These are phyloP conservation scores for Talaromyces sp. DNA, from an alignment of 2,329 filamentous ascomycete species.

Conservation along the genomic window DNA sequence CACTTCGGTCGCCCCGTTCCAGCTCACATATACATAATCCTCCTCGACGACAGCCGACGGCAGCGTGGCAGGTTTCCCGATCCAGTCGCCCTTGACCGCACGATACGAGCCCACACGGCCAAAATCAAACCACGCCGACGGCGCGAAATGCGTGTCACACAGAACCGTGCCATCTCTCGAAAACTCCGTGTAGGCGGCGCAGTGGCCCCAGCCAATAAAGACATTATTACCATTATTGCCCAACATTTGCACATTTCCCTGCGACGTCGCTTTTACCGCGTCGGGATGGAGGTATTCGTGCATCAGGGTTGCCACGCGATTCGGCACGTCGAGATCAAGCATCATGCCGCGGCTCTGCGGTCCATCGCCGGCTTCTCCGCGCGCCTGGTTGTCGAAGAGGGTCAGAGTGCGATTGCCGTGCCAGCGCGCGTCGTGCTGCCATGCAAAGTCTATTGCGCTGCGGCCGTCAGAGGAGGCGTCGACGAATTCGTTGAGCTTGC, in stretches of 20 bases:
- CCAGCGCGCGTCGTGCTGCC: constrained; percentile 14
- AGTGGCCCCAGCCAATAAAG: constrained; percentile 48
- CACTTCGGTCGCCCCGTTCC: constrained; percentile 44
- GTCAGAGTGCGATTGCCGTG: constrained; percentile 18
- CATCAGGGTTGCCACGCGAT: constrained; percentile 36
- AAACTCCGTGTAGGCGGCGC: constrained; percentile 48
- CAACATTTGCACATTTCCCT: constrained; percentile 40
- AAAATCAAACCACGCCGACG: constrained; percentile 27
- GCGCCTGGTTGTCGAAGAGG: constrained; percentile 35
- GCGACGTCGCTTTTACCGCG: constrained; percentile 31
- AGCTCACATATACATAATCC: constrained; percentile 35
- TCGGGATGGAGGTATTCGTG: constrained; percentile 35
- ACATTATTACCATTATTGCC: constrained; percentile 38
- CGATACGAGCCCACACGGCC: constrained; percentile 49
- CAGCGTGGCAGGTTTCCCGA: constrained; percentile 39
- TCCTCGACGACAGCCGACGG: constrained; percentile 20
- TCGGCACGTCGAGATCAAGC: constrained; percentile 32
- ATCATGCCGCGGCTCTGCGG: constrained; percentile 39
- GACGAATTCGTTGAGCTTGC: constrained; percentile 4
- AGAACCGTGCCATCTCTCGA: constrained; percentile 44
- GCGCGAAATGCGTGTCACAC: constrained; percentile 48
- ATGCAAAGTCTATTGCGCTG: constrained; percentile 2
- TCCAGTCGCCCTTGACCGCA: constrained; percentile 51
- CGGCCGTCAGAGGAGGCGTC: constrained; percentile 5
- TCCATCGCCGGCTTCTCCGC: constrained; percentile 7